A percentile compares a stretch with the other conserved stretches of the same genome.
phyloP scores from a whole-genome alignment of 345 rosid genomes.

The Hibiscus tridactylites region DNA sequence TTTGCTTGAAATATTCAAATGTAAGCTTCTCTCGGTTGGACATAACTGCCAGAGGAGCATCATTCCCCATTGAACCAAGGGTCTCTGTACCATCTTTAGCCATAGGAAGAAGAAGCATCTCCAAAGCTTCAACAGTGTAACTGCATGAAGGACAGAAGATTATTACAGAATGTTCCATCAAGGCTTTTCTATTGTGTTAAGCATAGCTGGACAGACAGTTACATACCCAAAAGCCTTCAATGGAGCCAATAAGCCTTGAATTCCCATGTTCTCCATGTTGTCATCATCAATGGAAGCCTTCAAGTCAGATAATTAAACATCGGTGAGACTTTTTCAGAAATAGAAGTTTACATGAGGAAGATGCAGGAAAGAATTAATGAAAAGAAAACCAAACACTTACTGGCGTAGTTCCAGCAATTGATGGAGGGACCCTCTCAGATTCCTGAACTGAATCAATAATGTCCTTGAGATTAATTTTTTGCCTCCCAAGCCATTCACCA shows the following conservation, averaged over 20 bases:
- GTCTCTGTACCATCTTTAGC: constrained; percentile 93
- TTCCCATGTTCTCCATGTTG: constrained; percentile 80
- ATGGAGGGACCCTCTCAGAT: constrained; percentile 47
- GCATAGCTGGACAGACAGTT: background rate
- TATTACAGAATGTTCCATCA: background rate
- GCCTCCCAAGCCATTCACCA: constrained; percentile 84
- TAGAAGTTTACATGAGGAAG: background rate
- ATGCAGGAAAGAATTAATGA: background rate
- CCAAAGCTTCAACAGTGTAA: constrained; percentile 93
- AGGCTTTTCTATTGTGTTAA: background rate
- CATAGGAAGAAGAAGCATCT: constrained; percentile 98
- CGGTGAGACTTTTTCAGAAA: background rate
- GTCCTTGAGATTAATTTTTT: constrained; percentile 75
- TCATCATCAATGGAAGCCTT: constrained; percentile 77
- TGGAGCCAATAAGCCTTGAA: constrained; percentile 83
- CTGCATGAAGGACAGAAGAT: constrained; percentile 33
- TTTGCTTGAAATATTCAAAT: constrained; percentile 97
- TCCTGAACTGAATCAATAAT: constrained; percentile 60
- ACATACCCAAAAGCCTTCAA: constrained; percentile 94
- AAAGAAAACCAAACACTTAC: constrained; percentile 31
- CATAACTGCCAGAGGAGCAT: constrained; percentile 96
- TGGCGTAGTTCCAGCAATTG: constrained; percentile 54
- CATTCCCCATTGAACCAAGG: constrained; percentile 99
- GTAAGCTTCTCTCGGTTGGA: constrained; percentile 81
- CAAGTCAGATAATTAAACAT: constrained; percentile 5